Conservation (phyloP, 2,329 filamentous ascomycete species). For the Pestalotiopsis sp. region DNA sequence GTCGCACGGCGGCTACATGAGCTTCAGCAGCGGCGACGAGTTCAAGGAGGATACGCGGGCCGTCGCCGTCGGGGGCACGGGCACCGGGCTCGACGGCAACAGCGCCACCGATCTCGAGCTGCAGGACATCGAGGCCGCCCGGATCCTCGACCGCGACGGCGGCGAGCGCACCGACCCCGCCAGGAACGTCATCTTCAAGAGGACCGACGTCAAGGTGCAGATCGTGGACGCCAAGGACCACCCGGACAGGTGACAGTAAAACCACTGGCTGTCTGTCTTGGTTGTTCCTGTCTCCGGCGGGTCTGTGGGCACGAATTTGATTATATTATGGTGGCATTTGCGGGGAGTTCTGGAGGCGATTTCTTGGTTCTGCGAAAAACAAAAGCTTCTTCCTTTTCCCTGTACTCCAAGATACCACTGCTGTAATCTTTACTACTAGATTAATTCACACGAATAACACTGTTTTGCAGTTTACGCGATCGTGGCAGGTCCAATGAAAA, state of each 20-base stretch:
- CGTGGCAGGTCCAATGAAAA: not conserved
- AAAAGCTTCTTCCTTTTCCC: not conserved
- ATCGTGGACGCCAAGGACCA: constrained; percentile 2
- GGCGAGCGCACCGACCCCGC: not conserved
- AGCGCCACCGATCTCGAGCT: constrained; percentile 7
- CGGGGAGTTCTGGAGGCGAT: not conserved
- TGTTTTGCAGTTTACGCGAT: not conserved
- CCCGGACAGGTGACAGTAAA: not conserved
- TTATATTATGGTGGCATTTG: not conserved
- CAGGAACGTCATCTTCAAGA: constrained; percentile 8
- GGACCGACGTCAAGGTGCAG: constrained; percentile 9
- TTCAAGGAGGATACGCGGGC: constrained; percentile 3
- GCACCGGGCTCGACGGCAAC: not conserved
- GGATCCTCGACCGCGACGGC: not conserved
- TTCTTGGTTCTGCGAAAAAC: not conserved
- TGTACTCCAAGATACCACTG: not conserved
- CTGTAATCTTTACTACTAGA: not conserved
- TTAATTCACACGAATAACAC: not conserved
- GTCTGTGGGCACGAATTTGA: not conserved
- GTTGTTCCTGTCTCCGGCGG: not conserved
- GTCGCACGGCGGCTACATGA: constrained; percentile 7
- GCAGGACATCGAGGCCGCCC: not conserved
- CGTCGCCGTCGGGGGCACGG: not conserved
- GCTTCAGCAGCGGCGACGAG: constrained; percentile 1
- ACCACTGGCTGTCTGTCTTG: not conserved